Evolutionary conservation across 352 stramenopile genomes (phyloP).

Genomic region (Blastocystis sp.): DNA sequence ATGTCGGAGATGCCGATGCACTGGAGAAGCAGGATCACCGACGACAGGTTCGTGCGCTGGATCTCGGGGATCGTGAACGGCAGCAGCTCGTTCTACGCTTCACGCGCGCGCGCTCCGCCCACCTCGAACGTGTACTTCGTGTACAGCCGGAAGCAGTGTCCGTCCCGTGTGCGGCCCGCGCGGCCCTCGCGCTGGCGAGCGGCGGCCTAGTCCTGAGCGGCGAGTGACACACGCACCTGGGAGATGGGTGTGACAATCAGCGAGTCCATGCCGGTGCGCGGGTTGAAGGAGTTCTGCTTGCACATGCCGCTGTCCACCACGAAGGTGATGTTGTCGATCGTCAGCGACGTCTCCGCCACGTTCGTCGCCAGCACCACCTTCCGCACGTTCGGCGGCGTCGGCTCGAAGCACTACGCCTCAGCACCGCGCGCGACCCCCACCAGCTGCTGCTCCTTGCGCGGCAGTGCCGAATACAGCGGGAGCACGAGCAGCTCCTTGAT

Average conservation of each 20-base stretch:
- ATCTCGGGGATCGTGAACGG: constrained; percentile 96
- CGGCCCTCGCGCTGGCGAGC: constrained; percentile 90
- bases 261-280: constrained; percentile 95
- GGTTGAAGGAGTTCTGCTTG: constrained; percentile 99
- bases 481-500: constrained; percentile 97
- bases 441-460: constrained; percentile 88
- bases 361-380: constrained; percentile 99
- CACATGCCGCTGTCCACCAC: constrained; percentile 99
- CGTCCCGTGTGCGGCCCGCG: constrained; percentile 90
- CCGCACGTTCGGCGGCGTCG: constrained; percentile 87
- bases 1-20: constrained; percentile 98
- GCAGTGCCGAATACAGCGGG: constrained; percentile 96
- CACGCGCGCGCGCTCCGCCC: neutral
- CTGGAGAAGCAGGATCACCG: constrained; percentile 97
- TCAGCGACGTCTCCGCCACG: constrained; percentile 98
- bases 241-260: constrained; percentile 95
- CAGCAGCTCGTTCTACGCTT: constrained; percentile 87
- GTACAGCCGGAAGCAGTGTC: constrained; percentile 98
- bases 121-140: constrained; percentile 88
- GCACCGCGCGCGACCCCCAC: neutral
- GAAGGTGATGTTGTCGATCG: constrained; percentile 97
- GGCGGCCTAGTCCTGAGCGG: constrained; percentile 76
- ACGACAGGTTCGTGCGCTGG: constrained; percentile 91
- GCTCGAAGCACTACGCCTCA: constrained; percentile 93
- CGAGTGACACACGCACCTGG: constrained; percentile 73